phyloP scores from a whole-genome alignment of 441 rosid species.

The Eutrema salsugineum region DNA sequence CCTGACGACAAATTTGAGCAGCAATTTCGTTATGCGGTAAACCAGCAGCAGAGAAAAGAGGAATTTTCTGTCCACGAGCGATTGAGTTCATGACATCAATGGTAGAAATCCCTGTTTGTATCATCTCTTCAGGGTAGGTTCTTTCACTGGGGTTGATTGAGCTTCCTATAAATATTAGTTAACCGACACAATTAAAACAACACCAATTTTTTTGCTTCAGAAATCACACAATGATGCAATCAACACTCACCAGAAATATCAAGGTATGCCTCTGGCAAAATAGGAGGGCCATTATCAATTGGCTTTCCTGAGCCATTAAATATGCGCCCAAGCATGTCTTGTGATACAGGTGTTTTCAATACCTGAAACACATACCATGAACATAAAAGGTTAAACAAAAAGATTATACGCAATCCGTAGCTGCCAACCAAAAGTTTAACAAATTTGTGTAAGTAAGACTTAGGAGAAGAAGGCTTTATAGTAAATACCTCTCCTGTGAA shows the following conservation, averaged over 20 bases:
- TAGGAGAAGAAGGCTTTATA: neutral
- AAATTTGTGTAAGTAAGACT: neutral
- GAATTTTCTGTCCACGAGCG: conserved; percentile 98
- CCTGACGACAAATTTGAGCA: conserved; percentile 99
- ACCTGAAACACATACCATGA: conserved; percentile 50
- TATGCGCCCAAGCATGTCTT: conserved; percentile 99
- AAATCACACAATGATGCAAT: neutral
- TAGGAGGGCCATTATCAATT: conserved; percentile 98
- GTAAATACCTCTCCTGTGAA: conserved; percentile 43
- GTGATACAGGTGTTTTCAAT: conserved; percentile 89
- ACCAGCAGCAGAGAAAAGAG: conserved; percentile 99
- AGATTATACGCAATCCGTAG: neutral
- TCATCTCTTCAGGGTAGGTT: conserved; percentile 99
- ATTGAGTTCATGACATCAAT: conserved; percentile 99
- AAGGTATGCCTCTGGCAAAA: conserved; percentile 95
- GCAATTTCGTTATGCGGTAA: conserved; percentile 99
- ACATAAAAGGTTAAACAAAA: neutral
- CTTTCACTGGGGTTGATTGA: conserved; percentile 99
- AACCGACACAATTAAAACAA: neutral
- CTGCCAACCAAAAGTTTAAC: neutral
- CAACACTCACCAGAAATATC: conserved; percentile 77
- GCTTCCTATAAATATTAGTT: conserved; percentile 53
- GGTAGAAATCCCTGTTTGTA: conserved; percentile 98
- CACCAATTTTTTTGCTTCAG: neutral
- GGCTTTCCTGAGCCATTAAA: conserved; percentile 99